Evolutionary conservation across 1,284 basidiomycete genomes (phyloP).

Genomic region (Ceratobasidium sp.): DNA sequence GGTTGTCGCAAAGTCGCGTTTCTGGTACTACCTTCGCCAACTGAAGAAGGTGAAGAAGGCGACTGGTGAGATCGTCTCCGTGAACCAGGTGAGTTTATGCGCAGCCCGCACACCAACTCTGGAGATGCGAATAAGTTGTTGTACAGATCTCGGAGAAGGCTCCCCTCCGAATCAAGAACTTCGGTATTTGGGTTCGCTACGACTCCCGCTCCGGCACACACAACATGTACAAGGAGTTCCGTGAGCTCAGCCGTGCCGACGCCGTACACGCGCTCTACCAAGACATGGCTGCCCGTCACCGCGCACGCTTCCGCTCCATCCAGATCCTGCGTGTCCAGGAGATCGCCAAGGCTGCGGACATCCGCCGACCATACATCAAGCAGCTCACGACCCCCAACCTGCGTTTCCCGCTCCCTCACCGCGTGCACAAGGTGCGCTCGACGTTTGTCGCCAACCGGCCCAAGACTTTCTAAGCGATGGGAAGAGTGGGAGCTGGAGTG

Average conservation of each 20-base stretch:
- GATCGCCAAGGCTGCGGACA: conserved; percentile 90
- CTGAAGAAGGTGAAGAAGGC: conserved; percentile 99
- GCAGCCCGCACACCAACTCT: background rate
- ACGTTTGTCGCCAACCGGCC: conserved; percentile 80
- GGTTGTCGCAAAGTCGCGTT: conserved; percentile 96
- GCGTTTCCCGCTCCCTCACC: conserved; percentile 99
- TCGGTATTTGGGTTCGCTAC: conserved; percentile 99
- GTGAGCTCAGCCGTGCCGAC: conserved; percentile 92
- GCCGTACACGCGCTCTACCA: conserved; percentile 98
- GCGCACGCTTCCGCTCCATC: conserved; percentile 98
- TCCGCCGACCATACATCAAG: conserved; percentile 97
- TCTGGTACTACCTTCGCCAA: conserved; percentile 99
- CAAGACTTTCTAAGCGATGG: conserved; percentile 64
- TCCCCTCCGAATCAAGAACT: conserved; percentile 99
- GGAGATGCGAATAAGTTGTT: conserved; percentile 3
- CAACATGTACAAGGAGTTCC: conserved; percentile 95
- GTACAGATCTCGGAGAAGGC: conserved; percentile 94
- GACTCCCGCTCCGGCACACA: conserved; percentile 98
- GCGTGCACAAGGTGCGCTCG: conserved; percentile 75
- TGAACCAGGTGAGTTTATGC: conserved; percentile 88
- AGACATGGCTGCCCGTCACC: conserved; percentile 99
- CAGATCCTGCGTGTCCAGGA: conserved; percentile 96
- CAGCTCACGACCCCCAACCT: conserved; percentile 91
- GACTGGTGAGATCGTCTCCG: conserved; percentile 97
- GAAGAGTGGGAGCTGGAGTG: background rate